These are phyloP conservation scores for Hydnomerulius pinastri DNA, from an alignment of 768 basidiomycete species.

Conservation along the genomic window DNA sequence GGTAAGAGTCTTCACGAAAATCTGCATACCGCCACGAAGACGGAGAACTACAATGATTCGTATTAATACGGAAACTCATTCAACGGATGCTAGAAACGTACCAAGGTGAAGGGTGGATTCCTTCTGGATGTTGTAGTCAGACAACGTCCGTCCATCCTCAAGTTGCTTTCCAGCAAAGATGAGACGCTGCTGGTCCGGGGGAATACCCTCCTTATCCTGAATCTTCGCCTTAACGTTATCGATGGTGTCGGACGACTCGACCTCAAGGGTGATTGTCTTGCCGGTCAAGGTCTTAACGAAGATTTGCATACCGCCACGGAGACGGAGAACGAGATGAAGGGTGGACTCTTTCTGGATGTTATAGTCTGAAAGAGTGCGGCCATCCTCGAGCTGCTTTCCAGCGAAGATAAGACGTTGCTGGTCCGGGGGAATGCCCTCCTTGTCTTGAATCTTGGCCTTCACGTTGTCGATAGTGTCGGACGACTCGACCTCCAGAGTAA, in stretches of 20 bases:
- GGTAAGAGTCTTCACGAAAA: constrained; percentile 85
- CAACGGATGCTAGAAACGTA: constrained; percentile 2
- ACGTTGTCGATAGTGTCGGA: too few relatives aligned
- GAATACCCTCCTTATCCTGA: constrained; percentile 90
- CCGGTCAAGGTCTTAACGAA: constrained; percentile 84
- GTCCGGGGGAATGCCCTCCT: constrained; percentile 84
- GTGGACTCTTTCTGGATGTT: constrained; percentile 97
- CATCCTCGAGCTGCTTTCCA: constrained; percentile 94
- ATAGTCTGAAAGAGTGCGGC: constrained; percentile 85
- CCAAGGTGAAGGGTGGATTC: constrained; percentile 69
- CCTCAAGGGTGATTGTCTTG: constrained; percentile 91
- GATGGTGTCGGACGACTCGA: constrained; percentile 85
- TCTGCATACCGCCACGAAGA: constrained; percentile 90
- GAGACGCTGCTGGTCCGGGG: constrained; percentile 86
- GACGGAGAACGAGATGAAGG: constrained; percentile 82
- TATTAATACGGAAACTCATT: not conserved
- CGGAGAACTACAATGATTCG: constrained; percentile 61
- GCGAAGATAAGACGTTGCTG: constrained; percentile 97
- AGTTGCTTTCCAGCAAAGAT: constrained; percentile 94
- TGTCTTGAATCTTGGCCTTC: too few relatives aligned
- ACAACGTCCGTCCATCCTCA: constrained; percentile 87
- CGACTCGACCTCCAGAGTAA: constrained; percentile 86
- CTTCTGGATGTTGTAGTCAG: constrained; percentile 91
- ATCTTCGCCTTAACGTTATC: constrained; percentile 92
- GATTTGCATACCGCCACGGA: constrained; percentile 90